Percentiles rank a stretch among this genome's conserved stretches.
Conservation (phyloP, 1,284 basidiomycete species). For the Puccinia triticina region DNA sequence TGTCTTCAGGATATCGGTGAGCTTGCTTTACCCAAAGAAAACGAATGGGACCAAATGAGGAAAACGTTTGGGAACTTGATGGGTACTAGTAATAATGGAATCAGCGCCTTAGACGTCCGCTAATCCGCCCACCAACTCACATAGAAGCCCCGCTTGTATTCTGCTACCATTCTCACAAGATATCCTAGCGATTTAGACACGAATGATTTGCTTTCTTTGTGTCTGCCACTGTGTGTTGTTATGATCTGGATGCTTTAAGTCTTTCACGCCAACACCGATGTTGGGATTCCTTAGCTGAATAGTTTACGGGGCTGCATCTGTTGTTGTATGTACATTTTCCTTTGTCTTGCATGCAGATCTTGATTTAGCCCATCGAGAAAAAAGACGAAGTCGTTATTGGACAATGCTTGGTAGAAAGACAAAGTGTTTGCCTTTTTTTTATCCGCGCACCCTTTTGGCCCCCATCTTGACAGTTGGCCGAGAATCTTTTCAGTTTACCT, state of each 20-base stretch:
- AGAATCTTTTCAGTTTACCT: too few relatives aligned
- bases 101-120: slow-evolving; percentile 41
- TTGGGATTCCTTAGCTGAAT: neutral
- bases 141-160: neutral
- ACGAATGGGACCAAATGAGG: slow-evolving; percentile 51
- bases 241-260: neutral
- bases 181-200: too few relatives aligned
- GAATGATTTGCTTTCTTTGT: neutral
- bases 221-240: neutral
- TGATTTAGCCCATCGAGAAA: too few relatives aligned
- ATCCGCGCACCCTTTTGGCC: too few relatives aligned
- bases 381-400: too few relatives aligned
- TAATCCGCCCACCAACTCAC: neutral
- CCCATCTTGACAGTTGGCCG: too few relatives aligned
- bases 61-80: slow-evolving; percentile 45
- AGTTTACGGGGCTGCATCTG: neutral
- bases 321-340: neutral
- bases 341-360: too few relatives aligned
- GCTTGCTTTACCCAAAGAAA: slow-evolving; percentile 49
- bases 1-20: slow-evolving; percentile 41
- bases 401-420: too few relatives aligned
- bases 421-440: too few relatives aligned
- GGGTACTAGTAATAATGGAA: slow-evolving; percentile 24
- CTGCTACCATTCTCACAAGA: too few relatives aligned
- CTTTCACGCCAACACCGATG: neutral